A percentile compares a stretch with the other conserved stretches of the same genome.
phyloP scores from a whole-genome alignment of 495 filamentous ascomycete genomes.

The Aspergillus nanangensis region DNA sequence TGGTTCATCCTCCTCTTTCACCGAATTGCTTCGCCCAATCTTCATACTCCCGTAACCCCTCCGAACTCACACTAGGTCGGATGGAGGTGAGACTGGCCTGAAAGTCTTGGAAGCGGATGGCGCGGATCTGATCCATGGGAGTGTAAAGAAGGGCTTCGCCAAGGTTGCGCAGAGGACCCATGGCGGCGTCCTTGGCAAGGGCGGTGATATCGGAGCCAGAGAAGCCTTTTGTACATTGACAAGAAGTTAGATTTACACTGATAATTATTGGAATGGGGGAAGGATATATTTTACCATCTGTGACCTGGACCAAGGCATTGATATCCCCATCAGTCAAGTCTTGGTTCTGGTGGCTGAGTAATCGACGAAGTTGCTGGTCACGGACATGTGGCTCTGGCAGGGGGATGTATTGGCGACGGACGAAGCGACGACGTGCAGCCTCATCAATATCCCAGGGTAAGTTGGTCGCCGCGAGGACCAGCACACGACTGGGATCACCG shows the following conservation, averaged over 20 bases:
- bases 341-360: constrained; percentile 86
- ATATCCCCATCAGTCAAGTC: constrained; percentile 72
- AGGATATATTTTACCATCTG: constrained; percentile 67
- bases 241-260: background rate
- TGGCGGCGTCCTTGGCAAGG: constrained; percentile 94
- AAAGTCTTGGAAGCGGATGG: constrained; percentile 82
- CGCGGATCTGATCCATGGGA: constrained; percentile 87
- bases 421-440: constrained; percentile 86
- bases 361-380: constrained; percentile 66
- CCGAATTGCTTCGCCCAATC: constrained; percentile 94
- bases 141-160: constrained; percentile 88
- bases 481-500: constrained; percentile 84
- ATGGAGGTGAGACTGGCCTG: constrained; percentile 80
- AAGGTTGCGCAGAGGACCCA: constrained; percentile 90
- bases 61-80: constrained; percentile 81
- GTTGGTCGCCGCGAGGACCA: constrained; percentile 95
- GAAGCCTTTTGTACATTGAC: constrained; percentile 76
- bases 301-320: constrained; percentile 68
- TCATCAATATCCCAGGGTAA: constrained; percentile 98
- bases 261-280: background rate
- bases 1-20: constrained; percentile 70
- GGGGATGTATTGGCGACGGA: constrained; percentile 93
- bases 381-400: constrained; percentile 81
- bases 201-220: constrained; percentile 97
- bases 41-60: constrained; percentile 82